Conservation (phyloP, 495 filamentous ascomycete genomes). For the Xylaria longipes region DNA sequence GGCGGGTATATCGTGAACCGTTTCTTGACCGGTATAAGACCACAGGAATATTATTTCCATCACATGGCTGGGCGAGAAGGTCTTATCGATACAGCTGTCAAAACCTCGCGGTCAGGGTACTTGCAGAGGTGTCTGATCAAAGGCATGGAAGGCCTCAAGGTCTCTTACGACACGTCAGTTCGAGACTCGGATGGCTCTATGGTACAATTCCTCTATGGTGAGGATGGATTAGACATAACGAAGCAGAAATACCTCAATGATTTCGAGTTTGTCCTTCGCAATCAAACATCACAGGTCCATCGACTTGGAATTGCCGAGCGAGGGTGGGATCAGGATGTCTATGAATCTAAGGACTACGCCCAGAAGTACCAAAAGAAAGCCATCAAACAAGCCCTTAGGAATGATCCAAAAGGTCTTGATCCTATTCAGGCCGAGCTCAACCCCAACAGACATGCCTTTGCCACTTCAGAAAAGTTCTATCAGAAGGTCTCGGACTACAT, state of each 20-base stretch:
- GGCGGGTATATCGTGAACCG: constrained; percentile 94
- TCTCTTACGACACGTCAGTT: constrained; percentile 92
- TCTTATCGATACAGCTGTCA: constrained; percentile 98
- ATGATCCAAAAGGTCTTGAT: constrained; percentile 71
- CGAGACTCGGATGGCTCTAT: constrained; percentile 91
- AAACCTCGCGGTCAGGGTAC: constrained; percentile 96
- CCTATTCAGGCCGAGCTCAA: constrained; percentile 76
- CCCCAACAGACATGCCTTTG: constrained; percentile 78
- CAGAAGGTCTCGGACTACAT: constrained; percentile 67
- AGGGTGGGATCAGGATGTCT: constrained; percentile 53
- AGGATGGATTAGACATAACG: constrained; percentile 92
- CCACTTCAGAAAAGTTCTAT: constrained; percentile 88
- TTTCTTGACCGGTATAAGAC: constrained; percentile 97
- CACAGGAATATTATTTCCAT: constrained; percentile 99
- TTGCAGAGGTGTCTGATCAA: constrained; percentile 98
- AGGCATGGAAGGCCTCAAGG: constrained; percentile 94
- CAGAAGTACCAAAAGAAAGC: constrained; percentile 82
- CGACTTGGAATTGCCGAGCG: constrained; percentile 45
- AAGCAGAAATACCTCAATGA: constrained; percentile 91
- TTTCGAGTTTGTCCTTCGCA: constrained; percentile 88
- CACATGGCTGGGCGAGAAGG: constrained; percentile 99
- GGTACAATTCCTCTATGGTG: constrained; percentile 95
- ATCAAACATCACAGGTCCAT: constrained; percentile 60
- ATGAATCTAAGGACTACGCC: constrained; percentile 62
- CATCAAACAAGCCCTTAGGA: constrained; percentile 73